These are phyloP conservation scores for Cryphonectria carpinicola DNA, from an alignment of 2,329 filamentous ascomycete species.

Conservation along the genomic window DNA sequence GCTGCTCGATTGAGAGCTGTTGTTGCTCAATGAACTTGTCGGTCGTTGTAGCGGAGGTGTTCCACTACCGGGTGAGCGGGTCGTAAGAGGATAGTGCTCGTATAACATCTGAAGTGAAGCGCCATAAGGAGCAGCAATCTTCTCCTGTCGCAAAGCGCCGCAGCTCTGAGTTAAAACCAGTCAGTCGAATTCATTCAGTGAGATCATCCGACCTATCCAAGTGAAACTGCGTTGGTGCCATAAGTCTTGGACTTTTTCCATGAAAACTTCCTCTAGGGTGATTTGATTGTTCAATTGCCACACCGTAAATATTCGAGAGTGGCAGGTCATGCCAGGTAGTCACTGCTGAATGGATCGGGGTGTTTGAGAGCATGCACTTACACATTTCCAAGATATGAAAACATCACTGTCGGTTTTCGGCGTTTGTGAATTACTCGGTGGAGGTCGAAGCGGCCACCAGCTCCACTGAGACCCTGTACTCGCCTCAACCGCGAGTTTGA, in stretches of 20 bases:
- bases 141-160: not conserved
- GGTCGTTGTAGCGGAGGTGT: not conserved
- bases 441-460: conserved; percentile 17
- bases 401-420: not conserved
- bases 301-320: not conserved
- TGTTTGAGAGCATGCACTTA: not conserved
- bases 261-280: not conserved
- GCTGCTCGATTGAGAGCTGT: conserved; percentile 3
- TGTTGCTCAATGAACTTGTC: conserved; percentile 1
- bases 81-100: not conserved
- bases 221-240: not conserved
- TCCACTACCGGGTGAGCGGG: not conserved
- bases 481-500: conserved; percentile 10
- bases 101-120: not conserved
- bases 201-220: not conserved
- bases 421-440: not conserved
- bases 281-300: not conserved
- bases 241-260: not conserved
- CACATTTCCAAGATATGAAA: conserved; percentile 1
- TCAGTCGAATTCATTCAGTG: not conserved
- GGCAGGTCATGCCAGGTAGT: not conserved
- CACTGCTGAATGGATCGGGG: not conserved
- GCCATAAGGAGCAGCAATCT: not conserved
- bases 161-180: not conserved
- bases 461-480: conserved; percentile 6